These are phyloP conservation scores for Xylaria longipes DNA, from an alignment of 495 filamentous ascomycete species.

Conservation along the genomic window DNA sequence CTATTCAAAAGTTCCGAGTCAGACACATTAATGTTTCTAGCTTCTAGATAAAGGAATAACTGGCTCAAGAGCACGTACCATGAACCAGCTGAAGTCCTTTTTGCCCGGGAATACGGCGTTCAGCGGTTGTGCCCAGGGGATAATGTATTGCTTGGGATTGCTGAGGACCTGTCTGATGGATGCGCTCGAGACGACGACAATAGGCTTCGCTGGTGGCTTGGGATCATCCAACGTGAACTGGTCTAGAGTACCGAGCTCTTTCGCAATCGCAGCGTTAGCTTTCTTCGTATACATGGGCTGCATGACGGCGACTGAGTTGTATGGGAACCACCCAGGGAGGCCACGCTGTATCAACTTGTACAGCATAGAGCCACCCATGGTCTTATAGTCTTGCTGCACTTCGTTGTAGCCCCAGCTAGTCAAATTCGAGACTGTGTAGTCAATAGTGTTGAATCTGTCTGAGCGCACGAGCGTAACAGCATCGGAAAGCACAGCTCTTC, in stretches of 20 bases:
- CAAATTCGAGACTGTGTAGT: slow-evolving; percentile 70
- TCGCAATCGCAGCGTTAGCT: slow-evolving; percentile 68
- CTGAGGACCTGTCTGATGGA: slow-evolving; percentile 59
- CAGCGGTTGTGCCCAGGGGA: slow-evolving; percentile 31
- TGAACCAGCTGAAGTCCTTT: slow-evolving; percentile 59
- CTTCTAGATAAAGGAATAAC: background rate
- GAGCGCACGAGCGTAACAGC: slow-evolving; percentile 79
- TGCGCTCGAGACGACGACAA: slow-evolving; percentile 63
- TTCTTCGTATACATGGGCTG: slow-evolving; percentile 66
- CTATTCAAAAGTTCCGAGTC: slow-evolving; percentile 20
- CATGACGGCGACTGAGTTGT: slow-evolving; percentile 74
- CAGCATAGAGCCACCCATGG: slow-evolving; percentile 73
- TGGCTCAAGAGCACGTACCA: slow-evolving; percentile 31
- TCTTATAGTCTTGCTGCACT: slow-evolving; percentile 67
- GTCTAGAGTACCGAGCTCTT: slow-evolving; percentile 66
- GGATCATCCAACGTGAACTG: slow-evolving; percentile 62
- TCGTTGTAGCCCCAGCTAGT: slow-evolving; percentile 84
- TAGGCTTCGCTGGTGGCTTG: slow-evolving; percentile 28
- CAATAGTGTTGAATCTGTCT: slow-evolving; percentile 78
- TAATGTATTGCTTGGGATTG: slow-evolving; percentile 45
- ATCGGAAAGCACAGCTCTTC: slow-evolving; percentile 78
- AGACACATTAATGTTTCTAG: background rate
- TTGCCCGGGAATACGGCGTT: slow-evolving; percentile 36
- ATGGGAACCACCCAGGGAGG: slow-evolving; percentile 74
- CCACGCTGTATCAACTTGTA: slow-evolving; percentile 75